These are phyloP conservation scores for Erodium texanum DNA, from an alignment of 441 rosid species.

Conservation along the genomic window DNA sequence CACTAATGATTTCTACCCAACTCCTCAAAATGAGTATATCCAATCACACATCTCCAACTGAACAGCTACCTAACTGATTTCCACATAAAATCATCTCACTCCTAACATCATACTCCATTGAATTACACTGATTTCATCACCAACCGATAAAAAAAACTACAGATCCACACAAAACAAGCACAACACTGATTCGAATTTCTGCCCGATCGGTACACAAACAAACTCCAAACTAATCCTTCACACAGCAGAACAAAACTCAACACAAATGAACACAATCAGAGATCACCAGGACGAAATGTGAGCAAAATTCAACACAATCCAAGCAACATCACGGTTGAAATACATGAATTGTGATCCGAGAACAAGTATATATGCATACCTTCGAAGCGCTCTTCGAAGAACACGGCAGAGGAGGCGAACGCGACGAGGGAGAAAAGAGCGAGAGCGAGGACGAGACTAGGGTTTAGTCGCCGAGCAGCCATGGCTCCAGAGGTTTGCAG, in stretches of 20 bases:
- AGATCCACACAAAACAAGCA: not conserved
- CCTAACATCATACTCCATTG: not conserved
- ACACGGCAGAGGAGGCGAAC: constrained; percentile 48
- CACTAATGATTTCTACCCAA: not conserved
- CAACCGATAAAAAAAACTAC: not conserved
- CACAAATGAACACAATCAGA: not conserved
- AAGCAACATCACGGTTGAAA: not conserved
- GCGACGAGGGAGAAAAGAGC: constrained; percentile 30
- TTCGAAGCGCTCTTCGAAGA: constrained; percentile 80
- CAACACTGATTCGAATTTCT: no score
- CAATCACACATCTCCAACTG: not conserved
- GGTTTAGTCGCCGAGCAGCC: constrained; percentile 37
- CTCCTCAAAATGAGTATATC: not conserved
- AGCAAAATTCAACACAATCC: not conserved
- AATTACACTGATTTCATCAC: not conserved
- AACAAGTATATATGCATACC: constrained; percentile 29
- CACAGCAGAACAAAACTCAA: no score
- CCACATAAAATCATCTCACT: not conserved
- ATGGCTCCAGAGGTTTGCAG: constrained; percentile 14
- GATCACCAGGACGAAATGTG: not conserved
- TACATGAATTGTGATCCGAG: not conserved
- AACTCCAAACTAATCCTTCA: not conserved
- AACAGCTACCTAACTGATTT: not conserved
- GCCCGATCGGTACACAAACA: not conserved
- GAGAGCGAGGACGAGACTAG: constrained; percentile 31